Evolutionary conservation across 139 green algal species (phyloP), one percentile per base, ranked within the genome.

Genomic region (Chlorella sp.): DNA sequence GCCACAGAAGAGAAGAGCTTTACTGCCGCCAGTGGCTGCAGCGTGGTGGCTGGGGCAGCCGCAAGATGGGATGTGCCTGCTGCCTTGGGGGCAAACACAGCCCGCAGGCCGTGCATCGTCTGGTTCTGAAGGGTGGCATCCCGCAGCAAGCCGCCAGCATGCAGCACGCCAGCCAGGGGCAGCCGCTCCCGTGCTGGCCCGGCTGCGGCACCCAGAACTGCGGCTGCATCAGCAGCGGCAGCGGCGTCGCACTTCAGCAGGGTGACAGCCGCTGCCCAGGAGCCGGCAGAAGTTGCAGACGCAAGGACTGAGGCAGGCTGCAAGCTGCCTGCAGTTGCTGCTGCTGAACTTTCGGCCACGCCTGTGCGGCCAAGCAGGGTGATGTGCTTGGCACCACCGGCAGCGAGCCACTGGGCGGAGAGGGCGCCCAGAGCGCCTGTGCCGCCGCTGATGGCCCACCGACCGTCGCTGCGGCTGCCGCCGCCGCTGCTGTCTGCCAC

Each of bases 371-470:
- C 65, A 0, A 85, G 67, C 21, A 85, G 80, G 7, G 21, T 36
- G 20, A 85, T 15, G 25, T 51, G 36, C 30, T 3, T n/a, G 17
- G 18, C 74, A 57, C 20, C 87, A 28, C 88, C 74, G 1, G 56
- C 51, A 0, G 71, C 71, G 80, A 96, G 85, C 95, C 94, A 98
- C 12, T 39, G 20, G 3, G 94, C 92, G 6, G 93, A 69, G 16
- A 96, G 86, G n/a, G 84, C 78, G 25, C 90, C 90, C 63, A 93
- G 72, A 6, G 89, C 65, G 21, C 90, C 90, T 4, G 86, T 51
- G 34, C 90, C 90, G 32, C 90, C 90, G 63, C 88, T 91, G 51
- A 92, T 60, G 21, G 95, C 88, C 41, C 97, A 92, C 38, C 97
- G 90, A 92, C 95, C 44, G 95, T 0, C 87, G 71, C 71, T 36